Base-by-base conservation (phyloP, 2,329 filamentous ascomycete species). In the Gyromitra esculenta region DNA sequence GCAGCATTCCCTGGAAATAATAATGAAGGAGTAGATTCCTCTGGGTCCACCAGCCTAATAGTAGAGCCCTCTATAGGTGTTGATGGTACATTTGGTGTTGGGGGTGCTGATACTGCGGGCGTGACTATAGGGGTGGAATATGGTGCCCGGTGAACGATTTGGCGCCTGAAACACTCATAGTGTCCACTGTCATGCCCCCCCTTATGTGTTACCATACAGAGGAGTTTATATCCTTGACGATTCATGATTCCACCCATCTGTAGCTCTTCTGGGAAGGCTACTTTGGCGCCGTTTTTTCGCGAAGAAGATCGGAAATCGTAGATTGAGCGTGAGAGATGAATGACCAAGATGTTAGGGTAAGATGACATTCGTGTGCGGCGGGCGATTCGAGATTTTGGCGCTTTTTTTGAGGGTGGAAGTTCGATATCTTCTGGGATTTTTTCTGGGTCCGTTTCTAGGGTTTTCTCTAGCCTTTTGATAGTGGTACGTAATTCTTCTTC, bases 171-270 rank as follows among this genome's bases (percentile, higher is more conserved):
- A 0, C 94, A 95, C 83, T 99, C 96, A 84, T 99, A 99, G 82
- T 99, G 96, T 0, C 96, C 96, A 81, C 94, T 97, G 82, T 97
- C 91, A 83, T 99, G 96, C 78, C 92, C 96, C 48, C 96, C 96
- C 81, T 97, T 97, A 82, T 99, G 96, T 25, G 93, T 97, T 45
- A 99, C 93, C 45, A 97, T 89, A 11, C 91, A 93, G 0, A 97
- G 87, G 4, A 99, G 86, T 81, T 91, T 93, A 84, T 97, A 99
- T 82, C 89, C 91, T 79, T 90, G 91, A 81, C 91, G 90, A 73
- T 91, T 88, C 56, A 96, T 84, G 31, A 98, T 85, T 0, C 93
- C 90, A 0, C 96, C 96, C 1, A 99, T 85, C 0, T 92, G 89
- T 1, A 99, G 84, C n/a, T 88, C 87, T 83, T 98, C 95, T 0